A percentile compares a stretch with the other conserved stretches of the same genome.
Conservation (phyloP, 1,284 basidiomycete species). For the Tranzscheliella williamsii region DNA sequence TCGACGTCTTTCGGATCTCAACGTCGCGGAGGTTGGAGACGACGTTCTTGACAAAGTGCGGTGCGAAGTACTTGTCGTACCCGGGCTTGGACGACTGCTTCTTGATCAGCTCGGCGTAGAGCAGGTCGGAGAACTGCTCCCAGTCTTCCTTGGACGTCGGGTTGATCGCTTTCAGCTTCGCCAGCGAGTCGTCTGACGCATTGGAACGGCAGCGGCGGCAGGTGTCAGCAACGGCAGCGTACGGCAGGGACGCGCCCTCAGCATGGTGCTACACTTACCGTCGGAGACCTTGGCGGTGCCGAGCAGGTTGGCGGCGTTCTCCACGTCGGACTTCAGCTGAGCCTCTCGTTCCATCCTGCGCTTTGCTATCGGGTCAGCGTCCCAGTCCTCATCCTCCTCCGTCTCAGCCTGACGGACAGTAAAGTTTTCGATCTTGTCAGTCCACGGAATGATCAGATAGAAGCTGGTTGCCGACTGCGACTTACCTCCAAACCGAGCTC, state of each 20-base stretch:
- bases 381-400: constrained; percentile 37
- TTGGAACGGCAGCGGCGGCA: too few relatives aligned
- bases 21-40: constrained; percentile 47
- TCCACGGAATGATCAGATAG: background rate
- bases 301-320: constrained; percentile 55
- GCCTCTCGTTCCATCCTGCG: constrained; percentile 46
- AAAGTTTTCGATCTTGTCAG: background rate
- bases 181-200: constrained; percentile 12
- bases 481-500: constrained; percentile 34
- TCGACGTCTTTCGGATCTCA: constrained; percentile 49
- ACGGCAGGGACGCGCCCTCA: background rate
- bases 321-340: constrained; percentile 53
- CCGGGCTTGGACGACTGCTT: constrained; percentile 45
- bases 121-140: constrained; percentile 37
- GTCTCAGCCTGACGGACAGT: background rate
- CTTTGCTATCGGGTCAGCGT: constrained; percentile 43
- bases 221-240: background rate
- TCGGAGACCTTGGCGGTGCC: constrained; percentile 45
- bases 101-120: constrained; percentile 49
- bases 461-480: background rate
- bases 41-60: constrained; percentile 37
- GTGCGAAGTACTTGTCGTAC: constrained; percentile 57
- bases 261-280: constrained; percentile 5
- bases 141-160: constrained; percentile 55
- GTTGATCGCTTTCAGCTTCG: constrained; percentile 30